Evolutionary conservation across 2,329 filamentous ascomycete species (phyloP).

Genomic region (Aspergillus luchuensis): DNA sequence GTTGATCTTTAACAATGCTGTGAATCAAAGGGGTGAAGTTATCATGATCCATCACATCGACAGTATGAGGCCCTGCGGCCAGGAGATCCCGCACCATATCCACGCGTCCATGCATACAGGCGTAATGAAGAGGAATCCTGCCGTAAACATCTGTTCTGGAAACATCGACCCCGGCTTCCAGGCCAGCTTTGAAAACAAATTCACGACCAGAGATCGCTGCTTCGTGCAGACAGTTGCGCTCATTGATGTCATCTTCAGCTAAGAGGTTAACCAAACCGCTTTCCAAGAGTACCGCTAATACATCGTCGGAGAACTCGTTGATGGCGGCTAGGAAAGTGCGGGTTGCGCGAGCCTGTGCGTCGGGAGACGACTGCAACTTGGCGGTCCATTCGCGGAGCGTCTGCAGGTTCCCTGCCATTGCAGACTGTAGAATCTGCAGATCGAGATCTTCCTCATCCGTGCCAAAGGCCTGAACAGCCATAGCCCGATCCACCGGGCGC

Average conservation of each 20-base stretch:
- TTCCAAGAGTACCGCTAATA: constrained; percentile 73
- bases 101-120: constrained; percentile 88
- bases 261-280: constrained; percentile 85
- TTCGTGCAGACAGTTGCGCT: constrained; percentile 93
- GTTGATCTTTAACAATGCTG: constrained; percentile 83
- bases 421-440: constrained; percentile 79
- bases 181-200: constrained; percentile 73
- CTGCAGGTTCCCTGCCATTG: constrained; percentile 76
- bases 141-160: constrained; percentile 89
- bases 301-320: constrained; percentile 76
- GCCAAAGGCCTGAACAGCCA: constrained; percentile 49
- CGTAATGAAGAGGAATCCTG: constrained; percentile 89
- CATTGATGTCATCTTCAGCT: constrained; percentile 96
- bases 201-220: constrained; percentile 90
- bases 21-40: constrained; percentile 97
- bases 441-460: constrained; percentile 90
- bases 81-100: constrained; percentile 79
- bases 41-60: constrained; percentile 90
- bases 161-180: constrained; percentile 75
- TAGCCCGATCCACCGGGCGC: constrained; percentile 42
- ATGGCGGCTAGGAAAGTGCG: constrained; percentile 88
- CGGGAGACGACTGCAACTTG: constrained; percentile 64
- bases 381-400: constrained; percentile 78
- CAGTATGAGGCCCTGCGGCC: constrained; percentile 68
- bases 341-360: constrained; percentile 75